Base-by-base conservation (phyloP, 2,329 filamentous ascomycete genomes). In the Pseudogymnoascus sp. region DNA sequence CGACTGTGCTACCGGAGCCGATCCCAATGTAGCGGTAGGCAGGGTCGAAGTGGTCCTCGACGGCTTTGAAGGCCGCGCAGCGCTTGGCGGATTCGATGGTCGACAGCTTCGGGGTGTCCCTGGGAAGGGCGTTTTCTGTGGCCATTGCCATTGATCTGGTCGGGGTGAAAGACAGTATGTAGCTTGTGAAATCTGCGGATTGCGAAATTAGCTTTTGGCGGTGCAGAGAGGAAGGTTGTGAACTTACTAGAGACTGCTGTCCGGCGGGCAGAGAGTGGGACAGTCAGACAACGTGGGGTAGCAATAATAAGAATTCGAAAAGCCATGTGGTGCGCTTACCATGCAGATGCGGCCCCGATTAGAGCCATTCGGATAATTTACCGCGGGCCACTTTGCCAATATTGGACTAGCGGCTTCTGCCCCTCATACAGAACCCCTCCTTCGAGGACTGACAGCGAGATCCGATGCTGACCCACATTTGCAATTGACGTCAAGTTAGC, bases 1-100 rank as follows among this genome's bases (percentile, higher is more conserved):
- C 85, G 66, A 94, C 90, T 18, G 88, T 91, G 69, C 87, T 89
- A 64, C 89, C 89, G 63, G 88, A 91, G 65, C 90, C 90, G 74
- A 94, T 93, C 68, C 90, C 90, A 67, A 92, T 80, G 71, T 84
- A 87, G 61, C 77, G 81, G 77, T 84, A 83, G 40, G 77, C 75
- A 42, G 81, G 79, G 61, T 80, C 79, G 70, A 92, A 87, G 75
- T 92, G 85, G 64, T 91, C 87, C 61, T 81, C 78, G 48, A 92
- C 89, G 58, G 90, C 90, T 68, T 83, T 85, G 74, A 82, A 86
- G 65, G 89, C 90, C 60, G 90, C 90, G 42, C 84, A 81, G 69
- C 86, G 84, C 76, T 94, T 94, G 65, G 90, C 88, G 36, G 81
- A 78, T 74, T 93, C 89, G 67, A 92, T 77, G 18, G 82, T 76